These are phyloP conservation scores for Solanum chiquidenum DNA, from an alignment of 257 asterid species.

Conservation along the genomic window DNA sequence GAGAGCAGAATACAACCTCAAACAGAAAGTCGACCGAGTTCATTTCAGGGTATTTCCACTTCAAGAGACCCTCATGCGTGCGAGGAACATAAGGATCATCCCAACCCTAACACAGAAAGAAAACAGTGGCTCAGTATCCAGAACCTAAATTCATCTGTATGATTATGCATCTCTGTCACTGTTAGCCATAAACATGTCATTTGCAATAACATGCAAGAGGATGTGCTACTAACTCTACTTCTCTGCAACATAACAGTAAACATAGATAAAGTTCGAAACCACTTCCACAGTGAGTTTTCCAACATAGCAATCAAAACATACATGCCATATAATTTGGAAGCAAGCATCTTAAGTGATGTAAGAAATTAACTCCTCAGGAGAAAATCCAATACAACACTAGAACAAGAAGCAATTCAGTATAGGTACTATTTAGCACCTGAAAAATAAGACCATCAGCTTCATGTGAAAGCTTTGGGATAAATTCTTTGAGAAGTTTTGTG, in stretches of 20 bases:
- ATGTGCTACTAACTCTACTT: neutral
- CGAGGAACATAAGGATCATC: constrained; percentile 97
- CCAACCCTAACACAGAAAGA: constrained; percentile 60
- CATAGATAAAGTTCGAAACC: neutral
- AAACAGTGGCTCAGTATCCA: neutral
- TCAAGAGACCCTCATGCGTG: constrained; percentile 92
- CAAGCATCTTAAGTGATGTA: neutral
- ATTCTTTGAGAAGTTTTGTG: constrained; percentile 68
- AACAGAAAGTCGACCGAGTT: constrained; percentile 96
- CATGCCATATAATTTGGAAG: neutral
- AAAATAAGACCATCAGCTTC: constrained; percentile 96
- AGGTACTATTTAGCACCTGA: constrained; percentile 50
- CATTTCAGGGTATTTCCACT: constrained; percentile 94
- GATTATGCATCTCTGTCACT: neutral
- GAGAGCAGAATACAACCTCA: constrained; percentile 48
- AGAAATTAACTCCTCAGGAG: neutral
- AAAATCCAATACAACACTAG: neutral
- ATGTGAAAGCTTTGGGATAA: constrained; percentile 92
- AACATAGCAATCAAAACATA: neutral
- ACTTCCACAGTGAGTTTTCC: neutral
- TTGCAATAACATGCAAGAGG: neutral
- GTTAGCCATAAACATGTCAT: neutral
- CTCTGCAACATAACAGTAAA: neutral
- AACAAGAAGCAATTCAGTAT: neutral
- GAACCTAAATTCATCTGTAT: neutral